phyloP scores from a whole-genome alignment of 768 basidiomycete genomes.

The Russula virescens region DNA sequence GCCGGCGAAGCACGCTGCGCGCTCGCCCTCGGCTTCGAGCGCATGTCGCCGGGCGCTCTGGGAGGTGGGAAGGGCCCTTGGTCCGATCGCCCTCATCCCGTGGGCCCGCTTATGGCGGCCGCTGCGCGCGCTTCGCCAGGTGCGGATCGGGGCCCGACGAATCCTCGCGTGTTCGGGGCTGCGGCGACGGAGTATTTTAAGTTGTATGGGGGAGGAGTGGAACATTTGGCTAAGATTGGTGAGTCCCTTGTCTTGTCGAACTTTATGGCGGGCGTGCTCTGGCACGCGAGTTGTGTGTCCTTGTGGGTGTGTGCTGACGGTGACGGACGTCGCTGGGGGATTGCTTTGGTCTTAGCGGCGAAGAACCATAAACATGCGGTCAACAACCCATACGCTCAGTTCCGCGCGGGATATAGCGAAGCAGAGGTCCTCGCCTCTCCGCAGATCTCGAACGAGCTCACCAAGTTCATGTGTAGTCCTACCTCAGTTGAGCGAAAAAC shows the following conservation, averaged over 20 bases:
- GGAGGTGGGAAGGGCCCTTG: slow-evolving; percentile 44
- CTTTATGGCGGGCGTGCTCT: not conserved
- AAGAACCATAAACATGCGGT: slow-evolving; percentile 82
- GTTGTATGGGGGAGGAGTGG: slow-evolving; percentile 61
- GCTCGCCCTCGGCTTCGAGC: slow-evolving; percentile 81
- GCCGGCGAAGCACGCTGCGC: slow-evolving; percentile 66
- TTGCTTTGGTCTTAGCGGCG: slow-evolving; percentile 43
- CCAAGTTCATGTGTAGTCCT: slow-evolving; percentile 84
- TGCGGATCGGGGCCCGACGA: slow-evolving; percentile 60
- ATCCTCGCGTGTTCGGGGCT: slow-evolving; percentile 71
- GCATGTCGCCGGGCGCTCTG: slow-evolving; percentile 72
- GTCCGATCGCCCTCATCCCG: slow-evolving; percentile 47
- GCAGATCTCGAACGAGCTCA: slow-evolving; percentile 66
- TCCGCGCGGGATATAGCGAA: slow-evolving; percentile 69
- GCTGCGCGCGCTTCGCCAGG: slow-evolving; percentile 47
- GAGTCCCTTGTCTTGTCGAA: slow-evolving; percentile 20
- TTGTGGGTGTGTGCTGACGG: too few species aligned
- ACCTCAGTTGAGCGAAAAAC: slow-evolving; percentile 41
- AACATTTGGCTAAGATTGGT: slow-evolving; percentile 77
- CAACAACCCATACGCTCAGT: slow-evolving; percentile 85
- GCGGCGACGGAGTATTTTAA: slow-evolving; percentile 69
- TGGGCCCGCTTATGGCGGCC: slow-evolving; percentile 39
- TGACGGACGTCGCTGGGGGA: too few species aligned
- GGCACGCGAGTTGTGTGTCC: too few species aligned
- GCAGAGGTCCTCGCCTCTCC: slow-evolving; percentile 62